Conservation (phyloP, 352 stramenopile species). For the Pythium diclinum region DNA sequence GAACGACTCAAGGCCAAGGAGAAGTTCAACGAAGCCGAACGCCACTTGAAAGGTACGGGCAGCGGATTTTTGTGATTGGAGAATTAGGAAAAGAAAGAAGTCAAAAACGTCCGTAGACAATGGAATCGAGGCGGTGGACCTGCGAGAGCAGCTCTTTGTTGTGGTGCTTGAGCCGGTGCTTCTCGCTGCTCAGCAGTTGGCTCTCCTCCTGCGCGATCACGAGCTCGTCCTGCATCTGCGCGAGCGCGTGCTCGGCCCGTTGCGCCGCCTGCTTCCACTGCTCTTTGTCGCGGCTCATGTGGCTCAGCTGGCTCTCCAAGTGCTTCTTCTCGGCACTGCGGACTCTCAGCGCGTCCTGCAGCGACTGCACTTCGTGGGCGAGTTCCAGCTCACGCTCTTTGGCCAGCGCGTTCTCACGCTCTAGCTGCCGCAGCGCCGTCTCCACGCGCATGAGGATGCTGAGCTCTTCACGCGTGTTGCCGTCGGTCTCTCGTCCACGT, state of each 20-base stretch:
- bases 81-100: not conserved
- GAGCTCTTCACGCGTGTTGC: slow-evolving; percentile 40
- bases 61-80: slow-evolving; percentile 26
- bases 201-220: slow-evolving; percentile 60
- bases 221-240: slow-evolving; percentile 60
- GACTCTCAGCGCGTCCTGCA: slow-evolving; percentile 53
- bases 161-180: slow-evolving; percentile 55
- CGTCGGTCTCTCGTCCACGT: not conserved
- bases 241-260: slow-evolving; percentile 38
- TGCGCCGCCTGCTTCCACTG: slow-evolving; percentile 56
- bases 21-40: slow-evolving; percentile 27
- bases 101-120: slow-evolving; percentile 78
- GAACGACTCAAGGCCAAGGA: slow-evolving; percentile 15
- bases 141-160: slow-evolving; percentile 72
- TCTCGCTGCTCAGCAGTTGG: slow-evolving; percentile 56
- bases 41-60: slow-evolving; percentile 41
- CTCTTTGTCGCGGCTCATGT: slow-evolving; percentile 44
- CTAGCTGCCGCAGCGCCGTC: slow-evolving; percentile 59
- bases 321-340: slow-evolving; percentile 56
- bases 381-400: slow-evolving; percentile 51
- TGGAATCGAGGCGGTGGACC: slow-evolving; percentile 68
- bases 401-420: slow-evolving; percentile 57
- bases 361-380: slow-evolving; percentile 46
- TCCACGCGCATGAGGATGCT: slow-evolving; percentile 74
- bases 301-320: slow-evolving; percentile 39